Evolutionary conservation across 179 eudicot genomes (phyloP).

Genomic region (Beta macrorhiza): DNA sequence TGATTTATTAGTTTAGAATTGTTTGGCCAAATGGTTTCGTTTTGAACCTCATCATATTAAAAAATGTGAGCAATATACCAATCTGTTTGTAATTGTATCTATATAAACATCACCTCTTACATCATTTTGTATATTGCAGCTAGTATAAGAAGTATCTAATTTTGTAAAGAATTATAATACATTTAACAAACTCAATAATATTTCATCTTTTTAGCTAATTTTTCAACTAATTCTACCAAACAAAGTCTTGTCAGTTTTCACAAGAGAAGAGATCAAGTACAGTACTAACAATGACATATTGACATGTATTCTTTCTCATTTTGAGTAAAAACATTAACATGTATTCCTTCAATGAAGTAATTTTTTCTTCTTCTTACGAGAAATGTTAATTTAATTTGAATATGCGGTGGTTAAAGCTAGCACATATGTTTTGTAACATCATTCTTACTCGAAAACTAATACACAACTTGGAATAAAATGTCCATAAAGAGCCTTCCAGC

Average conservation of each 20-base stretch:
- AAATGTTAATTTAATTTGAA: too few species aligned
- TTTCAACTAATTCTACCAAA: neutral
- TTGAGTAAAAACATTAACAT: too few species aligned
- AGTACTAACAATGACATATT: too few species aligned
- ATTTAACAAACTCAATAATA: neutral
- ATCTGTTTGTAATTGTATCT: neutral
- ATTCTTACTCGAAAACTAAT: neutral
- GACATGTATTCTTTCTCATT: too few species aligned
- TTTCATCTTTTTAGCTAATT: neutral
- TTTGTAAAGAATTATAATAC: neutral
- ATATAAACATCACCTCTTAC: neutral
- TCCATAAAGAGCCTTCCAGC: neutral
- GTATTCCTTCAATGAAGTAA: too few species aligned
- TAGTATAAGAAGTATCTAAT: neutral
- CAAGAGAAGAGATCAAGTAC: too few species aligned
- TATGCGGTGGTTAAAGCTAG: too few species aligned
- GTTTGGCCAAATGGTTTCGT: neutral
- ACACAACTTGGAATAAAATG: neutral
- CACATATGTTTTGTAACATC: too few species aligned
- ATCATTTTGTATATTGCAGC: neutral
- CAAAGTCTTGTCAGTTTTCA: neutral
- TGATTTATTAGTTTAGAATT: neutral
- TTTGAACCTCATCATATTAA: neutral
- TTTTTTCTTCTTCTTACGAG: too few species aligned
- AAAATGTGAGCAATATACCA: too few species aligned